phyloP scores from a whole-genome alignment of 225 moss, liverwort and hornwort genomes.

The Climacium dendroides region DNA sequence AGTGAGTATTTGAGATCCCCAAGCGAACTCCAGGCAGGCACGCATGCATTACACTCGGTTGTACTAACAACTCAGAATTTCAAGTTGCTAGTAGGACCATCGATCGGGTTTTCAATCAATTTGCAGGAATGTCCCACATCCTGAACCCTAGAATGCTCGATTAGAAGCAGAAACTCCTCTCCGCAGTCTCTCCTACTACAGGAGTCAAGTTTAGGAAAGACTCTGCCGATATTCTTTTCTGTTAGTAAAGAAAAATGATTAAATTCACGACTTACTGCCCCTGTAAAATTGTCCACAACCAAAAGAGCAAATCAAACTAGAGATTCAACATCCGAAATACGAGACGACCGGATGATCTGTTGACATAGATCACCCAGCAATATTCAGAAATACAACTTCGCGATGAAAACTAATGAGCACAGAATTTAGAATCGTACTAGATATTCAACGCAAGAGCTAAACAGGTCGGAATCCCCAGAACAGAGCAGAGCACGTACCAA shows the following conservation, averaged over 20 bases:
- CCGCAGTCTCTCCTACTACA: constrained; percentile 25
- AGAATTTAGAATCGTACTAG: not conserved
- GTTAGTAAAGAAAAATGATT: not conserved
- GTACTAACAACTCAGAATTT: not conserved
- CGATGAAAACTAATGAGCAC: not conserved
- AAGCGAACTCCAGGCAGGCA: not conserved
- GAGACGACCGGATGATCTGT: not conserved
- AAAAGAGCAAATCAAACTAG: not conserved
- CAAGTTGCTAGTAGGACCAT: not conserved
- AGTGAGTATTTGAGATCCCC: not conserved
- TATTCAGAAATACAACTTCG: not conserved
- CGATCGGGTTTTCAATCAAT: not conserved
- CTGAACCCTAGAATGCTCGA: not conserved
- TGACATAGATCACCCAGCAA: not conserved
- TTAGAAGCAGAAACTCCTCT: constrained; percentile 29
- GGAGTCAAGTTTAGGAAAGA: constrained; percentile 38
- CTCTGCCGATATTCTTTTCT: constrained; percentile 43
- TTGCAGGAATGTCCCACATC: not conserved
- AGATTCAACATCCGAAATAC: not conserved
- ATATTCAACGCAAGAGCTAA: not conserved
- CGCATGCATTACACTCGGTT: not conserved
- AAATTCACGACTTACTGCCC: not conserved
- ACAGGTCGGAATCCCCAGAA: not conserved
- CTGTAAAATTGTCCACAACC: not conserved
- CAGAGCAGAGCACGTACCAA: not conserved